Conservation (phyloP, 2,329 filamentous ascomycete genomes). For the Colletotrichum godetiae region DNA sequence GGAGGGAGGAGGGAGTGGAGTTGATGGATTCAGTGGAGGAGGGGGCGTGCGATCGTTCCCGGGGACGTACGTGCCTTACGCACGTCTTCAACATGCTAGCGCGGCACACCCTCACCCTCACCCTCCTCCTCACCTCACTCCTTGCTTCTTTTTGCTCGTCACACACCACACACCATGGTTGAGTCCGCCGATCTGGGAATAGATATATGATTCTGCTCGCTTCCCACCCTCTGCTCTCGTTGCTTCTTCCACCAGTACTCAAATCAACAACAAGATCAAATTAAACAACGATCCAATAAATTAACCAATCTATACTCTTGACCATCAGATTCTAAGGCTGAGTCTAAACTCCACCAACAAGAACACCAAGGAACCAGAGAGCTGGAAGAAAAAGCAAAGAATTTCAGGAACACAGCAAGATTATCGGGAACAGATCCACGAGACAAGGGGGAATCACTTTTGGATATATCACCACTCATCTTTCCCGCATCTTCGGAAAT, state of each 20-base stretch:
- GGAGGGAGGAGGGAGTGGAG: background rate
- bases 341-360: background rate
- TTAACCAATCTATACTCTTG: background rate
- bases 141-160: background rate
- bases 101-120: background rate
- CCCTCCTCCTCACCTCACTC: background rate
- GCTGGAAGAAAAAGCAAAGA: conserved; percentile 29
- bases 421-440: background rate
- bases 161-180: background rate
- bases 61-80: background rate
- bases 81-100: conserved; percentile 2
- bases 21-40: background rate
- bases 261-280: background rate
- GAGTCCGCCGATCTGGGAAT: conserved; percentile 18
- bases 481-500: background rate
- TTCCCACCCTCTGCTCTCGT: conserved; percentile 8
- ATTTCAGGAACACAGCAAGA: background rate
- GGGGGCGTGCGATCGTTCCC: background rate
- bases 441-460: conserved; percentile 19
- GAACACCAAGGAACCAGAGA: conserved; percentile 20
- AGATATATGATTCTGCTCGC: conserved; percentile 29
- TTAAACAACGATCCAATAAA: background rate
- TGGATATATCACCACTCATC: conserved; percentile 7
- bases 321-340: background rate
- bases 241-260: conserved; percentile 4